These are phyloP conservation scores for Monilinia polystroma DNA, from an alignment of 2,329 filamentous ascomycete genomes.

Conservation along the genomic window DNA sequence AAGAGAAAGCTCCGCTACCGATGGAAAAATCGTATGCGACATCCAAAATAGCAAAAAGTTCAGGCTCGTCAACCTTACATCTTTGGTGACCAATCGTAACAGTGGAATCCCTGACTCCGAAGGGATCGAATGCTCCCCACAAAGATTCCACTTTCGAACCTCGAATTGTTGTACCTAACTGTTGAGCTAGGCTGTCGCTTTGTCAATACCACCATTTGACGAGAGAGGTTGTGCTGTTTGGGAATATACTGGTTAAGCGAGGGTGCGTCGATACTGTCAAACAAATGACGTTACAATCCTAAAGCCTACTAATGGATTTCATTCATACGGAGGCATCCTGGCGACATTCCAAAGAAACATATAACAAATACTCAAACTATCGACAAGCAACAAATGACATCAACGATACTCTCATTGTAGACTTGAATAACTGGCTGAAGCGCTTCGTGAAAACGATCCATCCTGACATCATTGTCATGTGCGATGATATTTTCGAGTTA, in stretches of 20 bases:
- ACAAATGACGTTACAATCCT: background rate
- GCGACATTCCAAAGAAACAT: background rate
- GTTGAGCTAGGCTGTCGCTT: background rate
- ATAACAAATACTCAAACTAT: background rate
- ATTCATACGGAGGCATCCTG: background rate
- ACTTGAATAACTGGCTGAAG: background rate
- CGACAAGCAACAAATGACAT: background rate
- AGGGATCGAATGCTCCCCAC: conserved; percentile 15
- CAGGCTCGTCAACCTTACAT: background rate
- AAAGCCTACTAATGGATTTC: background rate
- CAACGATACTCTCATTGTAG: background rate
- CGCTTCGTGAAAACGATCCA: no score
- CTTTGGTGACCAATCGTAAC: background rate
- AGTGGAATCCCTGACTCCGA: conserved; percentile 2
- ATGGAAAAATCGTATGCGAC: background rate
- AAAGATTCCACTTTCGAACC: conserved; percentile 4
- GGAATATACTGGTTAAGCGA: background rate
- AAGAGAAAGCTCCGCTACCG: background rate
- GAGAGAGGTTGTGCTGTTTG: background rate
- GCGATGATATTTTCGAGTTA: background rate
- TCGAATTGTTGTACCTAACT: conserved; percentile 2
- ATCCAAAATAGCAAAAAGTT: conserved; percentile 2
- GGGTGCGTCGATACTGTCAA: background rate
- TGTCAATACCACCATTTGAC: conserved; percentile 14
- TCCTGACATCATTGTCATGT: background rate